These are phyloP conservation scores for Ploettnerulaceae sp. DNA, from an alignment of 2,329 filamentous ascomycete genomes.

Conservation along the genomic window DNA sequence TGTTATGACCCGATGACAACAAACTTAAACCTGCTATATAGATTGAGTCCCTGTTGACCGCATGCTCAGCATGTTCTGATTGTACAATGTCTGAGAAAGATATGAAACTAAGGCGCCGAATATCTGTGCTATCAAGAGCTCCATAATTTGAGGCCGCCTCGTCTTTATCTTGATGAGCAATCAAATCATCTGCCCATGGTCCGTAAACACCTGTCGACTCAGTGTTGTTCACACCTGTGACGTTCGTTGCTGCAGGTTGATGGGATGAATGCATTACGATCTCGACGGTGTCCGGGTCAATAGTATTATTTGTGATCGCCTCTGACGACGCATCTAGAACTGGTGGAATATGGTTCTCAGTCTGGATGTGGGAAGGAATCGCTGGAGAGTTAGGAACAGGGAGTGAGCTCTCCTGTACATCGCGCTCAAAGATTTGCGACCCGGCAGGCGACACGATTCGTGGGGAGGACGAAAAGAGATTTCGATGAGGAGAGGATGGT, in stretches of 20 bases:
- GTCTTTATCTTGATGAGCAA: constrained; percentile 47
- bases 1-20: constrained; percentile 50
- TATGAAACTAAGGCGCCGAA: constrained; percentile 86
- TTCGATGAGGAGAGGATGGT: constrained; percentile 59
- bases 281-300: constrained; percentile 86
- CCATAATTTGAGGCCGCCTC: constrained; percentile 73
- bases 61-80: constrained; percentile 65
- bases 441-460: constrained; percentile 72
- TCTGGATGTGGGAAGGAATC: constrained; percentile 91
- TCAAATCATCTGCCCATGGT: constrained; percentile 40
- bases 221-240: constrained; percentile 47
- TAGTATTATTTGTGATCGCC: constrained; percentile 80
- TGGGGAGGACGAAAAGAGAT: constrained; percentile 64
- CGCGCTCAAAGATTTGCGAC: constrained; percentile 86
- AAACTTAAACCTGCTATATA: constrained; percentile 65
- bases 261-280: constrained; percentile 85
- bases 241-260: constrained; percentile 68
- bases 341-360: constrained; percentile 88
- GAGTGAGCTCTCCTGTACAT: constrained; percentile 74
- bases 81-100: constrained; percentile 96
- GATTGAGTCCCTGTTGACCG: constrained; percentile 62
- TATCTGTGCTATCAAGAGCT: constrained; percentile 69
- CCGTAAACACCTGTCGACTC: constrained; percentile 33
- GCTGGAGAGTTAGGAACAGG: constrained; percentile 70
- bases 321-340: constrained; percentile 87